These are phyloP conservation scores for Coemansia aciculifera DNA, from an alignment of 192 early-diverging fungal species.

Conservation along the genomic window DNA sequence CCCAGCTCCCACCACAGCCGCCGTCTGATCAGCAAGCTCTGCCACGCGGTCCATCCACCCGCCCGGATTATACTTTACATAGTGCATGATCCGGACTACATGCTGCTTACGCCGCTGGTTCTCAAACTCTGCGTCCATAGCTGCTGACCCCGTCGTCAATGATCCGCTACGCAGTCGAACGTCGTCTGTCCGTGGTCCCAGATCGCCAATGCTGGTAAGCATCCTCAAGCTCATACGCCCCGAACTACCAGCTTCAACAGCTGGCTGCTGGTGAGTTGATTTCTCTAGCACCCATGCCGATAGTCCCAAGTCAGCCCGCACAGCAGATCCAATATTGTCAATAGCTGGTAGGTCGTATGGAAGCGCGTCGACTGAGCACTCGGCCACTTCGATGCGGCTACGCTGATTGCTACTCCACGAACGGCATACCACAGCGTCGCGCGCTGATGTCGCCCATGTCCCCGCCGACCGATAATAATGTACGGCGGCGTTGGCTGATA, in stretches of 20 bases:
- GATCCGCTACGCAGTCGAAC: slow-evolving; percentile 19
- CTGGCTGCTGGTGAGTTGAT: slow-evolving; percentile 4
- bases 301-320: slow-evolving; percentile 39
- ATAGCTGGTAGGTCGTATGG: neutral
- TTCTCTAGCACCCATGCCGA: slow-evolving; percentile 45
- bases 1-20: slow-evolving; percentile 1
- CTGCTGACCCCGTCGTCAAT: slow-evolving; percentile 31
- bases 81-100: slow-evolving; percentile 36
- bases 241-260: neutral
- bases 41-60: slow-evolving; percentile 41
- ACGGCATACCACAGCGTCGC: slow-evolving; percentile 36
- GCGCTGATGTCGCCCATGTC: slow-evolving; percentile 36
- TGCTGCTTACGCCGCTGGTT: slow-evolving; percentile 38
- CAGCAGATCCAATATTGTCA: neutral
- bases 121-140: slow-evolving; percentile 34
- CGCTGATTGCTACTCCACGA: slow-evolving; percentile 32
- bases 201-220: slow-evolving; percentile 2
- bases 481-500: slow-evolving; percentile 10
- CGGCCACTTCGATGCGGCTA: slow-evolving; percentile 46
- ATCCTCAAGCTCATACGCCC: slow-evolving; percentile 10
- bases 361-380: slow-evolving; percentile 25
- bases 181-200: neutral
- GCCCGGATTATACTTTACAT: slow-evolving; percentile 33
- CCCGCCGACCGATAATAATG: slow-evolving; percentile 13
- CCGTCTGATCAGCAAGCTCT: slow-evolving; percentile 8